Evolutionary conservation across 106 monocot genomes (phyloP).

Genomic region (Cymbidium sinense): DNA sequence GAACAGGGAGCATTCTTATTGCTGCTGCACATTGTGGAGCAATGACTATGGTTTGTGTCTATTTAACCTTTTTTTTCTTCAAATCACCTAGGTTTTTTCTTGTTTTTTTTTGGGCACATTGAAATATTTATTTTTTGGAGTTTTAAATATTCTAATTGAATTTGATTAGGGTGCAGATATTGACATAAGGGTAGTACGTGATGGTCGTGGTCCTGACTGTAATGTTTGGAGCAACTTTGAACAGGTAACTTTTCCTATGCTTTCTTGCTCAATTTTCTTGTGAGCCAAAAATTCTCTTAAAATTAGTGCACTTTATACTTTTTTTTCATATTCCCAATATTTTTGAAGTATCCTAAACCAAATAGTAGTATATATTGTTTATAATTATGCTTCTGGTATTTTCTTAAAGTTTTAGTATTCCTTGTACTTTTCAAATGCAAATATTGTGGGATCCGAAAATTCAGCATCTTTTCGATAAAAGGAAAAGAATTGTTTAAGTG

Average conservation of each 20-base stretch:
- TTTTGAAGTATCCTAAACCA: not conserved
- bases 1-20: conserved; percentile 92
- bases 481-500: too few species aligned
- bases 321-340: not conserved
- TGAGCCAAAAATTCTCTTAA: not conserved
- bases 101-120: not conserved
- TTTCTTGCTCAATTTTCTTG: not conserved
- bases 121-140: not conserved
- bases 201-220: conserved; percentile 94
- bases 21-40: conserved; percentile 99
- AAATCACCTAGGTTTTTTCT: not conserved
- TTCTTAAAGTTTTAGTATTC: too few species aligned
- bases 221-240: conserved; percentile 99
- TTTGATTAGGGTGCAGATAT: conserved; percentile 95
- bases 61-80: not conserved
- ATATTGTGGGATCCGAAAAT: too few species aligned
- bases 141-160: conserved; percentile 28
- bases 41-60: conserved; percentile 90
- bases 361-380: not conserved
- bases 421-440: too few species aligned
- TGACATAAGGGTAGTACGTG: conserved; percentile 92
- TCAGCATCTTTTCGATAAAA: too few species aligned
- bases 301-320: not conserved
- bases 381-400: not conserved
- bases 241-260: conserved; percentile 46